These are phyloP conservation scores for Candida sp. DNA, from an alignment of 1,139 yeast species.

Conservation along the genomic window DNA sequence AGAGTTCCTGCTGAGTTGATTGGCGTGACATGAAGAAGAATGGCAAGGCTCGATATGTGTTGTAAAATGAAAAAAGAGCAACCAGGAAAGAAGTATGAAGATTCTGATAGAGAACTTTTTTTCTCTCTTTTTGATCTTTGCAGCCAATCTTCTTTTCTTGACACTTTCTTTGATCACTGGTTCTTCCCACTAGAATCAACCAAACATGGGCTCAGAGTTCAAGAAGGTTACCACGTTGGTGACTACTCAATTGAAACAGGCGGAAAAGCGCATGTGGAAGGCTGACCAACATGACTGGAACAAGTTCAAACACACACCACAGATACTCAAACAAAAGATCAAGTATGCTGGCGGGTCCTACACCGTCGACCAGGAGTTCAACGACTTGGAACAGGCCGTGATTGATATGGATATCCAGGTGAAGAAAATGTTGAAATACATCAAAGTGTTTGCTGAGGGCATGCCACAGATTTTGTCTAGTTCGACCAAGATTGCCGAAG, in stretches of 20 bases:
- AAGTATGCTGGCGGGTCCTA: constrained; percentile 27
- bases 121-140: not conserved
- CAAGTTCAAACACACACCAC: constrained; percentile 32
- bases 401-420: constrained; percentile 5
- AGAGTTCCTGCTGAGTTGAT: not conserved
- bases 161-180: not conserved
- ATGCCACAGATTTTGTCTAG: constrained; percentile 17
- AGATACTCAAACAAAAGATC: constrained; percentile 32
- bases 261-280: constrained; percentile 17
- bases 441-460: constrained; percentile 15
- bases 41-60: not conserved
- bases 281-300: constrained; percentile 29
- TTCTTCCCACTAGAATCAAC: no score
- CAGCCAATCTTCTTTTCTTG: not conserved
- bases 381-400: constrained; percentile 22
- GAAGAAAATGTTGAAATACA: constrained; percentile 2
- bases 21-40: not conserved
- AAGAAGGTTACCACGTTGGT: constrained; percentile 16
- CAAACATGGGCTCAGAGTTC: constrained; percentile 11
- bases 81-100: not conserved
- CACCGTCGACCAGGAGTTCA: constrained; percentile 45
- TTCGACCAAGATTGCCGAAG: constrained; percentile 21
- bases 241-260: constrained; percentile 19
- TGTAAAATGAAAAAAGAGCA: not conserved
- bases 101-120: not conserved